Evolutionary conservation across 176 grass and related monocot genomes (phyloP).

Genomic region (Oryza australiensis): DNA sequence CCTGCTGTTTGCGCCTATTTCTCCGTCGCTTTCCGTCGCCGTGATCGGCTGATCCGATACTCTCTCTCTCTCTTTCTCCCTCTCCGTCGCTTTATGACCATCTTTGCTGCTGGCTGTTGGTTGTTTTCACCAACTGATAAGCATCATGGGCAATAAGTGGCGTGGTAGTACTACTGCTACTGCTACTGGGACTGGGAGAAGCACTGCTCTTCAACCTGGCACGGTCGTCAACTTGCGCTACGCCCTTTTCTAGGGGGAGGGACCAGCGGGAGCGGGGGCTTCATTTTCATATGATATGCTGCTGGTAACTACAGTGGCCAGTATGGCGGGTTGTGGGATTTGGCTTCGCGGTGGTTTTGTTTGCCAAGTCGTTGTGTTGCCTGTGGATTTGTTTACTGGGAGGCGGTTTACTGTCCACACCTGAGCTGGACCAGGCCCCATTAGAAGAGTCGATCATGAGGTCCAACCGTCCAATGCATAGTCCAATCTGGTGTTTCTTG

Average conservation of each 20-base stretch:
- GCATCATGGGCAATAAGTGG: not conserved
- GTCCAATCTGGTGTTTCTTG: too few relatives aligned
- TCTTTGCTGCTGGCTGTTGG: not conserved
- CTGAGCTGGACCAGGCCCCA: too few relatives aligned
- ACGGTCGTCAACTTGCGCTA: conserved; percentile 43
- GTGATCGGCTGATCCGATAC: not conserved
- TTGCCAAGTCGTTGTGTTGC: not conserved
- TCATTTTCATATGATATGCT: conserved; percentile 13
- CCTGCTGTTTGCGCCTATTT: not conserved
- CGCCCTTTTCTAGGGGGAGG: conserved; percentile 36
- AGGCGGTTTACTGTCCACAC: not conserved
- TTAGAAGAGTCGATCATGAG: too few relatives aligned
- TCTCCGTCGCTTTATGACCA: not conserved
- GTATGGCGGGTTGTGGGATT: not conserved
- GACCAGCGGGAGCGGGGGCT: conserved; percentile 1
- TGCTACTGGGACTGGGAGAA: not conserved
- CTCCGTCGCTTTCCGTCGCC: conserved; percentile 43
- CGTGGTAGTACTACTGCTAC: not conserved
- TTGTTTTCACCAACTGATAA: conserved; percentile 20
- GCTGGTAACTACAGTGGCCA: not conserved
- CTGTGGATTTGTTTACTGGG: not conserved
- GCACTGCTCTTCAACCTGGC: conserved; percentile 28
- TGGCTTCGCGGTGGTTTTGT: not conserved
- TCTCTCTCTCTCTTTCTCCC: not conserved
- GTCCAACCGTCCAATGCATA: too few relatives aligned